Evolutionary conservation across 2,329 filamentous ascomycete species (phyloP).

Genomic region (Aspergillus flavus): DNA sequence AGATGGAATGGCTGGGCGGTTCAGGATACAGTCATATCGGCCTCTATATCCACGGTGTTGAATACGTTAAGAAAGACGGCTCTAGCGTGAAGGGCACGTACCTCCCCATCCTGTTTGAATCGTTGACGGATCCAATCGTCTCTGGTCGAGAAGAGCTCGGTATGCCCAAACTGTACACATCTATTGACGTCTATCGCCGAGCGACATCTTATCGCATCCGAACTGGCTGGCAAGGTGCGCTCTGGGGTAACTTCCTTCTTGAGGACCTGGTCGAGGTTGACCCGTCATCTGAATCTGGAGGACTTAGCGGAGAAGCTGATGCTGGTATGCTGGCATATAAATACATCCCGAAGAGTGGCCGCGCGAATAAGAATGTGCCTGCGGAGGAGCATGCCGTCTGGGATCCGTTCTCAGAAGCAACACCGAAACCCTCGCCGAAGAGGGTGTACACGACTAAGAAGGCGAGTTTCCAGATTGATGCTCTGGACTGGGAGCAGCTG

Average conservation of each 20-base stretch:
- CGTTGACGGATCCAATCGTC: slow-evolving; percentile 60
- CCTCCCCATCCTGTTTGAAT: slow-evolving; percentile 61
- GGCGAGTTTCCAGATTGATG: slow-evolving; percentile 52
- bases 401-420: slow-evolving; percentile 31
- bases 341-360: slow-evolving; percentile 55
- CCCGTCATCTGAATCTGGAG: slow-evolving; percentile 39
- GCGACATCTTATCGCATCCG: slow-evolving; percentile 39
- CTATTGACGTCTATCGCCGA: slow-evolving; percentile 49
- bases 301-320: background rate
- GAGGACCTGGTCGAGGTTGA: slow-evolving; percentile 36
- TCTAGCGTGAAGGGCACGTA: slow-evolving; percentile 54
- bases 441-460: slow-evolving; percentile 28
- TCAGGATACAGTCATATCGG: slow-evolving; percentile 60
- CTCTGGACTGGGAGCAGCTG: slow-evolving; percentile 55
- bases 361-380: slow-evolving; percentile 48
- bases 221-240: slow-evolving; percentile 46
- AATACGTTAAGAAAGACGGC: slow-evolving; percentile 56
- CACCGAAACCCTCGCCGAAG: slow-evolving; percentile 7
- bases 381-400: slow-evolving; percentile 58
- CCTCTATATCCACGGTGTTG: slow-evolving; percentile 63
- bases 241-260: slow-evolving; percentile 42
- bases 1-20: slow-evolving; percentile 64
- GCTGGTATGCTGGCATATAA: background rate
- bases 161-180: slow-evolving; percentile 60
- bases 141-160: slow-evolving; percentile 63